These are phyloP conservation scores for Blastobotrys malaysiensis DNA, from an alignment of 1,139 yeast genomes.

Conservation along the genomic window DNA sequence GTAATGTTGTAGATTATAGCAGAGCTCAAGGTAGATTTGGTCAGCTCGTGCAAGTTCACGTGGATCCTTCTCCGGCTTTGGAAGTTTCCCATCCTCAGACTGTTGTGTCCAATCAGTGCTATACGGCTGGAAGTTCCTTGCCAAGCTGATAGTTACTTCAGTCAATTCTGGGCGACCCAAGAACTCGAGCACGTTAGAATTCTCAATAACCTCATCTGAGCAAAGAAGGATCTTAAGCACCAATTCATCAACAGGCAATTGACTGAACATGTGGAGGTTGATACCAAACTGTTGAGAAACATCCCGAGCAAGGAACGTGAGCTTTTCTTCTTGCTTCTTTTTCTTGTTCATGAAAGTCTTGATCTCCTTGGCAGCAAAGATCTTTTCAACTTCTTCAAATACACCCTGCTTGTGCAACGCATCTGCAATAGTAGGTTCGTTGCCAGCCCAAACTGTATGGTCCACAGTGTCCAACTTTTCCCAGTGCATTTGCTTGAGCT, in stretches of 20 bases:
- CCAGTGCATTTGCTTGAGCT: constrained; percentile 94
- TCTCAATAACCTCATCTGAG: constrained; percentile 61
- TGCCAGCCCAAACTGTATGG: constrained; percentile 73
- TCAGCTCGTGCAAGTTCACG: constrained; percentile 73
- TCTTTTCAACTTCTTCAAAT: constrained; percentile 67
- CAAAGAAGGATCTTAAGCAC: constrained; percentile 65
- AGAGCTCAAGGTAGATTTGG: constrained; percentile 67
- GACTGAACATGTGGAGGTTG: constrained; percentile 75
- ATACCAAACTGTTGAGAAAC: constrained; percentile 89
- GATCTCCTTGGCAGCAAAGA: constrained; percentile 63
- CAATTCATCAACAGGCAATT: constrained; percentile 55
- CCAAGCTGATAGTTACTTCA: constrained; percentile 63
- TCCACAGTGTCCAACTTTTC: constrained; percentile 64
- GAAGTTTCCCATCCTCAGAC: constrained; percentile 21
- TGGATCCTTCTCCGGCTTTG: constrained; percentile 52
- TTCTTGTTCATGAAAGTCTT: constrained; percentile 36
- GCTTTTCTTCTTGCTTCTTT: constrained; percentile 39
- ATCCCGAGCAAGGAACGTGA: constrained; percentile 70
- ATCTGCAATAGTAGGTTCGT: constrained; percentile 45
- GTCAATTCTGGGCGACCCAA: constrained; percentile 66
- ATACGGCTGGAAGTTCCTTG: constrained; percentile 69
- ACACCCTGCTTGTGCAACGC: constrained; percentile 65
- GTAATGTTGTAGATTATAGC: constrained; percentile 70
- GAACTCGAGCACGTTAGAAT: constrained; percentile 73
- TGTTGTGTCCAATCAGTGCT: constrained; percentile 45